A percentile compares a stretch with the other conserved stretches of the same genome.
These are phyloP conservation scores for Coffea eugenioides DNA, from an alignment of 257 asterid species.

Conservation along the genomic window DNA sequence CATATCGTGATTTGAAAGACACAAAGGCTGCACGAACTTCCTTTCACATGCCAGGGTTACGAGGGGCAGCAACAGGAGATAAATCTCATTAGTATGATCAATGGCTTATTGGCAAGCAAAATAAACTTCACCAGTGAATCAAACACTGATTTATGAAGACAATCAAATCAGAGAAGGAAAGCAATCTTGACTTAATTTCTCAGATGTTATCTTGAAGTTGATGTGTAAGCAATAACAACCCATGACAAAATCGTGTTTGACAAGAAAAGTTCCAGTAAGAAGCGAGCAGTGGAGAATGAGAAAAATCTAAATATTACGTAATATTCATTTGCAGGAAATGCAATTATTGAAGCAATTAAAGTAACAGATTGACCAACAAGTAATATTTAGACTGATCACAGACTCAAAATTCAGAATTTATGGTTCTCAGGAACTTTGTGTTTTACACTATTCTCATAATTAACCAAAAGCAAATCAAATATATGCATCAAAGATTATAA, in stretches of 20 bases:
- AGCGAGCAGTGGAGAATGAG: neutral
- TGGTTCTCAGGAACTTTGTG: neutral
- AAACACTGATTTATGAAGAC: neutral
- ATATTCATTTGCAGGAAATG: neutral
- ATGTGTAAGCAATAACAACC: neutral
- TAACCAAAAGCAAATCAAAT: neutral
- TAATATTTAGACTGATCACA: neutral
- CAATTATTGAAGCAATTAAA: neutral
- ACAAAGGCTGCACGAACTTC: slow-evolving; percentile 86
- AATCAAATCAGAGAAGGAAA: neutral
- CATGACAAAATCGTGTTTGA: neutral
- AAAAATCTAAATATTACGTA: no score
- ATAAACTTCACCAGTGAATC: neutral
- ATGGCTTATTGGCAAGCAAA: neutral
- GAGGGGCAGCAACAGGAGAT: neutral
- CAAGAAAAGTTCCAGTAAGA: neutral
- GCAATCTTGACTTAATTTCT: neutral
- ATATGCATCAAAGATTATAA: neutral
- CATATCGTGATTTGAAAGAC: slow-evolving; percentile 88
- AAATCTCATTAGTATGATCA: neutral
- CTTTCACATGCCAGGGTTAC: slow-evolving; percentile 27
- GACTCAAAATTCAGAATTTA: neutral
- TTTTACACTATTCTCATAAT: neutral
- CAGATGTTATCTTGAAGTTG: neutral
- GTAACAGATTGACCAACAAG: neutral